Evolutionary conservation across 2,329 filamentous ascomycete genomes (phyloP), one percentile per base, ranked within the genome.

Genomic region (Madurella mycetomatis): DNA sequence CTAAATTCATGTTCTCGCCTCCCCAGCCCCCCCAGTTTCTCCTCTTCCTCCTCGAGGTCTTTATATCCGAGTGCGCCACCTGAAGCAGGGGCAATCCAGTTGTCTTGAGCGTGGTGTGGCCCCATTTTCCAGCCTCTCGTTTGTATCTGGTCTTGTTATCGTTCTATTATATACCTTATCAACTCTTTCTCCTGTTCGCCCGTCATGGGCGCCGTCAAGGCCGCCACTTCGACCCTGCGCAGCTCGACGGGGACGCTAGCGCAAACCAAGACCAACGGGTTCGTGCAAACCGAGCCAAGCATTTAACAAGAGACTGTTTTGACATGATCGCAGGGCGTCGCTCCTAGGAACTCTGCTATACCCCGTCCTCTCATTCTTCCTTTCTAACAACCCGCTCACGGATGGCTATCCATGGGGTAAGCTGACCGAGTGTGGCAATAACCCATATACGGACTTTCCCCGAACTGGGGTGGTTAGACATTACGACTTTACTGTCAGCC

Each of bases 401-500:
- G 70, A 74, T 56, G 77, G 76, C 3, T 74, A 64, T 47, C 81
- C 81, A 1, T 84, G 81, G 81, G 80, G 78, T 25, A 64, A 61
- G 4, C 66, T 70, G 42, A 73, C 71, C 16, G 66, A 72, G 32
- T 64, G 64, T 5, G 63, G 64, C 39, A 79, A 75, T 51, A 79
- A 83, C 65, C 80, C 80, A 45, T 80, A 80, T 57, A 66, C 68
- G 2, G 67, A 73, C 4, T 68, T 69, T 31, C 80, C 81, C 1
- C 67, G 70, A 34, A 84, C 82, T 0, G 78, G 80, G 12, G 75
- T 82, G 2, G 81, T 78, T 18, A 71, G 82, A 11, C 71, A 72
- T 40, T 83, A 82, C 58, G 75, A 82, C 57, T 80, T 82, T 55
- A 76, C 73, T 4, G 66, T 83, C 54, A 77, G 72, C 53, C 73